Evolutionary conservation across 306 rosid species (phyloP).

Genomic region (Parietaria judaica): DNA sequence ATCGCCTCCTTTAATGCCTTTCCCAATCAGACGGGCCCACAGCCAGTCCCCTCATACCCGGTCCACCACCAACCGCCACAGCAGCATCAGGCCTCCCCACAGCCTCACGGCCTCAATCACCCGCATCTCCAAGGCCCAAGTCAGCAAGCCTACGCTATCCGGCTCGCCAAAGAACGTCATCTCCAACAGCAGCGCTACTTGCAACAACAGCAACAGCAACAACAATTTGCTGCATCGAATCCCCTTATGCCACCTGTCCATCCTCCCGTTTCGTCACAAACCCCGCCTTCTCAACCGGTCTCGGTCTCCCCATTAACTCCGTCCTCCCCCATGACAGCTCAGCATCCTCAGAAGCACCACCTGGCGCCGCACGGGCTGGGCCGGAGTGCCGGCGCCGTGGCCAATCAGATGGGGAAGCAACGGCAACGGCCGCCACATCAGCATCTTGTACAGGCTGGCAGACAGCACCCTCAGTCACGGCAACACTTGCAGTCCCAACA

Average conservation of each 20-base stretch:
- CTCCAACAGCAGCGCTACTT: constrained; percentile 44
- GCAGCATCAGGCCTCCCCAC: constrained; percentile 69
- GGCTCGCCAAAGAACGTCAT: constrained; percentile 66
- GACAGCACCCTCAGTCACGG: constrained; percentile 89
- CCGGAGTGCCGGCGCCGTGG: constrained; percentile 61
- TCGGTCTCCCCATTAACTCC: constrained; percentile 54
- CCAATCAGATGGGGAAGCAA: constrained; percentile 67
- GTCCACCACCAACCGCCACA: constrained; percentile 55
- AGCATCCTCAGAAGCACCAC: constrained; percentile 84
- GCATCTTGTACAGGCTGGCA: constrained; percentile 68
- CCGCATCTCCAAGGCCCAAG: constrained; percentile 73
- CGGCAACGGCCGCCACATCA: constrained; percentile 62
- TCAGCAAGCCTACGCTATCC: constrained; percentile 65
- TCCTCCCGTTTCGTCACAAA: constrained; percentile 63
- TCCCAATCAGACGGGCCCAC: constrained; percentile 65
- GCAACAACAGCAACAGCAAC: constrained; percentile 54
- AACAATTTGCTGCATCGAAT: constrained; percentile 66
- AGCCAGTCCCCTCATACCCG: constrained; percentile 56
- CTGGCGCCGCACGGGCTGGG: constrained; percentile 62
- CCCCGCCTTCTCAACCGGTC: constrained; percentile 46
- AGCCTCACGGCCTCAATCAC: constrained; percentile 54
- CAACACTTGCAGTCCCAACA: constrained; percentile 69
- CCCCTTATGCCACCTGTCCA: constrained; percentile 52
- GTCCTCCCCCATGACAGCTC: constrained; percentile 72
- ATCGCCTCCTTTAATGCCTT: constrained; percentile 66